These are phyloP conservation scores for Beauveria brongniartii DNA, from an alignment of 2,329 filamentous ascomycete genomes.

Conservation along the genomic window DNA sequence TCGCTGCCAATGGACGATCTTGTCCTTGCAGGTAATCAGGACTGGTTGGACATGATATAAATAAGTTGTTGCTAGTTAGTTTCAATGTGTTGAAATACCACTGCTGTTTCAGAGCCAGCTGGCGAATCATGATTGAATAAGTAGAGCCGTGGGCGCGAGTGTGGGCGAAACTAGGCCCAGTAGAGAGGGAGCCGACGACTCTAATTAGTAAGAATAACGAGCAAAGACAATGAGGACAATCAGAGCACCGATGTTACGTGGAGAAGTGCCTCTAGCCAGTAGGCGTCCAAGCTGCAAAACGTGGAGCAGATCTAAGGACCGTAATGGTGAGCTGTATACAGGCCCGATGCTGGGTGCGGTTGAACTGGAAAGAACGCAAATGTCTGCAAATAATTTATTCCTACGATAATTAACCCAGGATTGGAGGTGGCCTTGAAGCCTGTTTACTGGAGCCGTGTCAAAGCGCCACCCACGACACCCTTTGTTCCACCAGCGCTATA, in stretches of 20 bases:
- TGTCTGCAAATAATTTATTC: too few relatives aligned
- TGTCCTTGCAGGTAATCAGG: constrained; percentile 4
- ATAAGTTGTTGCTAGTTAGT: constrained; percentile 10
- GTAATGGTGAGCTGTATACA: background rate
- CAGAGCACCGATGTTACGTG: too few relatives aligned
- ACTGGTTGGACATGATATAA: constrained; percentile 9
- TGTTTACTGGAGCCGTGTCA: constrained; percentile 4
- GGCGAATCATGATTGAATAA: background rate
- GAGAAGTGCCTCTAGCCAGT: constrained; percentile 31
- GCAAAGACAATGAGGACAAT: background rate
- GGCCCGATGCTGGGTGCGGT: background rate
- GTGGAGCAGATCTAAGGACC: background rate
- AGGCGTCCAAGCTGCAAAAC: background rate
- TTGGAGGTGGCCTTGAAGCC: background rate
- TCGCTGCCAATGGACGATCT: background rate
- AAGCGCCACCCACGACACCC: constrained; percentile 3
- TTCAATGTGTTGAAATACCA: constrained; percentile 11
- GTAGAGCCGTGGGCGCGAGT: background rate
- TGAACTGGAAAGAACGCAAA: background rate
- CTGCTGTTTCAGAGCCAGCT: background rate
- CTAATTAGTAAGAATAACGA: background rate
- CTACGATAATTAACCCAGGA: background rate
- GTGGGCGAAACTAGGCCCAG: background rate
- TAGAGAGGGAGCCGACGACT: background rate
- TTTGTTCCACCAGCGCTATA: background rate